phyloP scores from a whole-genome alignment of 2,329 filamentous ascomycete species.

The Aureobasidium mangrovei region DNA sequence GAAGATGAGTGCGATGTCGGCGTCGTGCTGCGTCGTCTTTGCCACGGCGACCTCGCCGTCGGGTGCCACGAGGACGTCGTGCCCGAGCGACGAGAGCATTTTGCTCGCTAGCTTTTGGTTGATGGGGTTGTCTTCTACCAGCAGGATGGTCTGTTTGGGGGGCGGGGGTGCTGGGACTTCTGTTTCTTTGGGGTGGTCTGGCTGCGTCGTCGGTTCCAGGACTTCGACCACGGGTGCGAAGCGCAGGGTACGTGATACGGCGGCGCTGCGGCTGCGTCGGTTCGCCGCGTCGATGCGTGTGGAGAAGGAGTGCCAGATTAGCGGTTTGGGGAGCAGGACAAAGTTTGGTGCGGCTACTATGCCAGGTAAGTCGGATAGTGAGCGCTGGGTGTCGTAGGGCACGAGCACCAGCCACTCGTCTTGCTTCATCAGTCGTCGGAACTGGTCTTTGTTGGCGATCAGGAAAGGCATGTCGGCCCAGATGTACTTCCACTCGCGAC shows the following conservation, averaged over 20 bases:
- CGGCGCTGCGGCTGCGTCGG: not conserved
- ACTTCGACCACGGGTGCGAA: conserved; percentile 13
- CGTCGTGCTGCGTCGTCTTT: not conserved
- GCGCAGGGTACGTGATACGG: conserved; percentile 1
- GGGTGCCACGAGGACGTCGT: conserved; percentile 16
- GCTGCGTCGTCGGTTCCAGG: not conserved
- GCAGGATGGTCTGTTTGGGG: conserved; percentile 2
- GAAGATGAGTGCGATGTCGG: conserved; percentile 14
- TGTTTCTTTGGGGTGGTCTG: no score
- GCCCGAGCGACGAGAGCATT: conserved; percentile 11
- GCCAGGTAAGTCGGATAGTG: conserved; percentile 8
- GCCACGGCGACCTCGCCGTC: conserved; percentile 23
- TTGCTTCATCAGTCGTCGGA: conserved; percentile 1
- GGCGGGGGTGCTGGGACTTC: not conserved
- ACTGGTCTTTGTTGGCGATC: conserved; percentile 4
- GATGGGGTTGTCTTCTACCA: conserved; percentile 17
- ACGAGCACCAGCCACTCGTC: conserved; percentile 8
- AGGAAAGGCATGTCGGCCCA: conserved; percentile 13
- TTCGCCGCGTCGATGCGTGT: not conserved
- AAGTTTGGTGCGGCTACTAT: conserved; percentile 3
- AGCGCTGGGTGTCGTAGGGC: conserved; percentile 9
- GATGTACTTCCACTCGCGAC: conserved; percentile 4
- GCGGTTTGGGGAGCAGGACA: conserved; percentile 1
- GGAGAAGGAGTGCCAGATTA: conserved; percentile 13
- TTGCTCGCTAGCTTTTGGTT: conserved; percentile 14